Evolutionary conservation across 352 stramenopile genomes (phyloP).

Genomic region (Pythium sukuiense): DNA sequence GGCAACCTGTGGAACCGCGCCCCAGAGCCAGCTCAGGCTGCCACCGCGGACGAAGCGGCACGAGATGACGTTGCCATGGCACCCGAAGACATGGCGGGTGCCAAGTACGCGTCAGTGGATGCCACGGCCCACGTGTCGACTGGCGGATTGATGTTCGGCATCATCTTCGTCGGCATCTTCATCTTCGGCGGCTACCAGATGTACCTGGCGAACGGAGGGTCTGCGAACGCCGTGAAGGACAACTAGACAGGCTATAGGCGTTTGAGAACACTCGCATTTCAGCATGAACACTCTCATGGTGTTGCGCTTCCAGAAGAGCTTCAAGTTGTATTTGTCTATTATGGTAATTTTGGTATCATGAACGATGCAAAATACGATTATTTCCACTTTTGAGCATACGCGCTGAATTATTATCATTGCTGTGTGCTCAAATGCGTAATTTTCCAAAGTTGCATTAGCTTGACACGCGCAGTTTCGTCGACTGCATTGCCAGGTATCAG

Average conservation of each 20-base stretch:
- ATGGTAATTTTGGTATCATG: not conserved
- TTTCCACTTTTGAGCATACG: too few relatives aligned
- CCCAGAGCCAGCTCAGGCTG: conserved; percentile 18
- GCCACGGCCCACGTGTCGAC: not conserved
- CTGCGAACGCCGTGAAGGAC: conserved; percentile 28
- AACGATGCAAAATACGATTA: not conserved
- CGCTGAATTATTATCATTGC: too few relatives aligned
- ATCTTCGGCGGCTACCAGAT: conserved; percentile 45
- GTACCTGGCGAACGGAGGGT: conserved; percentile 25
- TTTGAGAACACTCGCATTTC: too few relatives aligned
- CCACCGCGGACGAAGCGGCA: not conserved
- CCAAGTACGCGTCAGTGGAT: not conserved
- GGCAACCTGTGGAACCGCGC: conserved; percentile 62
- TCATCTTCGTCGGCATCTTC: conserved; percentile 47
- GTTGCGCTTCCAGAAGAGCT: not conserved
- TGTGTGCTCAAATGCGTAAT: not conserved
- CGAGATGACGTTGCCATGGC: conserved; percentile 7
- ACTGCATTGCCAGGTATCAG: not conserved
- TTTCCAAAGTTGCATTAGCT: not conserved
- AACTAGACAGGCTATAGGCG: conserved; percentile 26
- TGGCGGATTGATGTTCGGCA: conserved; percentile 32
- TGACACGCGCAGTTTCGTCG: conserved; percentile 3
- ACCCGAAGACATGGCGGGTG: not conserved
- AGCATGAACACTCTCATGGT: too few relatives aligned
- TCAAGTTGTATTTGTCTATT: not conserved